Conservation (phyloP, 495 filamentous ascomycete species). For the Tuber calosporum region DNA sequence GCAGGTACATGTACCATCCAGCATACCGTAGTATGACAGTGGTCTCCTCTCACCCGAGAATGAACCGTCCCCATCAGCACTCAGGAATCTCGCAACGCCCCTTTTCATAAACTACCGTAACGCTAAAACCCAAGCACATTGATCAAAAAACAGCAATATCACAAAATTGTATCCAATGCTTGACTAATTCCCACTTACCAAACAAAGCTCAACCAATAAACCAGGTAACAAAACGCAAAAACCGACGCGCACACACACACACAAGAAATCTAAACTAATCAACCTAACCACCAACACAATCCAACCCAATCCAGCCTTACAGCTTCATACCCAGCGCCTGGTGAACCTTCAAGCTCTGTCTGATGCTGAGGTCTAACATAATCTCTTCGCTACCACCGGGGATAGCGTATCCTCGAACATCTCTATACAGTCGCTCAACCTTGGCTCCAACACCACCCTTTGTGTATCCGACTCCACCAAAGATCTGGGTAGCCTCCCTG, state of each 20-base stretch:
- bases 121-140: background rate
- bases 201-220: slow-evolving; percentile 2
- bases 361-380: slow-evolving; percentile 94
- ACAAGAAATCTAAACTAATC: slow-evolving; percentile 1
- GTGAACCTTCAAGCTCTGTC: slow-evolving; percentile 83
- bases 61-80: background rate
- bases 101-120: background rate
- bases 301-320: slow-evolving; percentile 45
- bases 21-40: background rate
- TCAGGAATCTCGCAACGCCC: background rate
- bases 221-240: background rate
- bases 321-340: slow-evolving; percentile 94
- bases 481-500: slow-evolving; percentile 92
- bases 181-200: slow-evolving; percentile 7
- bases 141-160: background rate
- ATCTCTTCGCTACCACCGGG: slow-evolving; percentile 97
- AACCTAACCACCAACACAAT: background rate
- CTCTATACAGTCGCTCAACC: slow-evolving; percentile 88
- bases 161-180: background rate
- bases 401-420: slow-evolving; percentile 97
- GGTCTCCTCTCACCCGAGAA: background rate
- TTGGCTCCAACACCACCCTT: slow-evolving; percentile 92
- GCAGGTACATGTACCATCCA: too few species aligned
- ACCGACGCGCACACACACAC: background rate
- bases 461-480: slow-evolving; percentile 87